Conservation (phyloP, 805 yeast species). For the Starmerella scarabaei region DNA sequence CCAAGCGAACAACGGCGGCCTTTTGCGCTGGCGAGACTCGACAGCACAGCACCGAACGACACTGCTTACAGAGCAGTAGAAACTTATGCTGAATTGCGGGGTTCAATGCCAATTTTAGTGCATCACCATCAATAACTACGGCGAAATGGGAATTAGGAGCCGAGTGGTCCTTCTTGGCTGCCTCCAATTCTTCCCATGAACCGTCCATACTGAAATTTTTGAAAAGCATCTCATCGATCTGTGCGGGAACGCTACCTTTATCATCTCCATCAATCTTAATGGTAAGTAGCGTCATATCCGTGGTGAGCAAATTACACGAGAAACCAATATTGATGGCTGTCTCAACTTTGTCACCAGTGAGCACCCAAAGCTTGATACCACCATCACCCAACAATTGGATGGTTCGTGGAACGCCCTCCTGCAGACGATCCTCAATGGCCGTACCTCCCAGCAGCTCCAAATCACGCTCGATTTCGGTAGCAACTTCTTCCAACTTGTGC, state of each 20-base stretch:
- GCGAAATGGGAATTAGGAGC: slow-evolving; percentile 50
- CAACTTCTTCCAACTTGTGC: slow-evolving; percentile 42
- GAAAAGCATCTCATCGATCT: slow-evolving; percentile 37
- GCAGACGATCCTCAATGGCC: slow-evolving; percentile 69
- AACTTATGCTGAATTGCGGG: slow-evolving; percentile 40
- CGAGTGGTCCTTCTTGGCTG: slow-evolving; percentile 48
- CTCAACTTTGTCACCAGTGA: slow-evolving; percentile 72
- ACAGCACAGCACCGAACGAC: slow-evolving; percentile 69
- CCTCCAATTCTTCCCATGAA: slow-evolving; percentile 34
- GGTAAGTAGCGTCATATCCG: slow-evolving; percentile 48
- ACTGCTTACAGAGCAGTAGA: slow-evolving; percentile 57
- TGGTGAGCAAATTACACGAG: slow-evolving; percentile 57
- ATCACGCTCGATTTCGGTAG: slow-evolving; percentile 48
- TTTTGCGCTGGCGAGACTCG: slow-evolving; percentile 77
- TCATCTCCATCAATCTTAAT: slow-evolving; percentile 26
- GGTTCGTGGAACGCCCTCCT: slow-evolving; percentile 65
- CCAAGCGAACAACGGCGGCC: slow-evolving; percentile 59
- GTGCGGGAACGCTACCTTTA: slow-evolving; percentile 22
- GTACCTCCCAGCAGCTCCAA: slow-evolving; percentile 59
- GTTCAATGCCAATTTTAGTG: slow-evolving; percentile 40
- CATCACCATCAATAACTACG: slow-evolving; percentile 62
- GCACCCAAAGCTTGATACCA: slow-evolving; percentile 71
- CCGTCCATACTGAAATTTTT: slow-evolving; percentile 41
- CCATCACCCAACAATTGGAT: slow-evolving; percentile 54
- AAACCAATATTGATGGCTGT: slow-evolving; percentile 77